Conservation (phyloP, 148 eudicot genomes). For the Fagopyrum tataricum region DNA sequence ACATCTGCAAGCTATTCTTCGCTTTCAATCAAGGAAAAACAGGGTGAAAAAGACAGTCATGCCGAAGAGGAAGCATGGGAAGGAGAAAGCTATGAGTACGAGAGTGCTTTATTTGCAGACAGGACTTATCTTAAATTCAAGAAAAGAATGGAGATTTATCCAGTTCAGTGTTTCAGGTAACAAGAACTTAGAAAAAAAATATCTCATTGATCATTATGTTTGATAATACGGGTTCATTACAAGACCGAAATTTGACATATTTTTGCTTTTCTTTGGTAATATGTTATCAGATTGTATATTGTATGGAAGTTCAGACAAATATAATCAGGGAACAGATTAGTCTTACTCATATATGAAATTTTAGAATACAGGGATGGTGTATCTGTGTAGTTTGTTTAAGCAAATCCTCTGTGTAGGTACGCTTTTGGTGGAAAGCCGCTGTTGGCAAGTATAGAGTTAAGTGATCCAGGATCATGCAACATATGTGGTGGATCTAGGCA, state of each 20-base stretch:
- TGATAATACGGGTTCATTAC: background rate
- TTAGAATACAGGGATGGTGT: background rate
- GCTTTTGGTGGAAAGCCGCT: constrained; percentile 78
- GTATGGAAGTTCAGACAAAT: background rate
- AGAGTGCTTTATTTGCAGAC: constrained; percentile 69
- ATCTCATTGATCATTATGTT: background rate
- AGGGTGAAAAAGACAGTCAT: constrained; percentile 30
- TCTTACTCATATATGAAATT: background rate
- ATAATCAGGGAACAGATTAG: background rate
- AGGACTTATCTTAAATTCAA: constrained; percentile 91
- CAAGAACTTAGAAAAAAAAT: background rate
- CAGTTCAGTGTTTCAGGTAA: constrained; percentile 89
- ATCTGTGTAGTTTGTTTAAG: background rate
- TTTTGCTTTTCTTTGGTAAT: background rate
- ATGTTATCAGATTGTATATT: background rate
- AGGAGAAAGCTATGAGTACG: constrained; percentile 77
- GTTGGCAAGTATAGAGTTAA: constrained; percentile 45
- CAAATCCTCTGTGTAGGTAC: constrained; percentile 37
- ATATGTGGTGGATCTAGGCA: constrained; percentile 69
- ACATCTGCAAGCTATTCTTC: constrained; percentile 29
- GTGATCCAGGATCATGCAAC: constrained; percentile 42
- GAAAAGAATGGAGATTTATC: constrained; percentile 68
- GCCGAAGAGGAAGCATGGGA: constrained; percentile 62
- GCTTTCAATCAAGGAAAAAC: constrained; percentile 29
- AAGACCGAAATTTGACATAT: background rate